A percentile compares a stretch with the other conserved stretches of the same genome.
phyloP scores from a whole-genome alignment of 2,329 filamentous ascomycete genomes.

The Magnaporthiopsis poae region DNA sequence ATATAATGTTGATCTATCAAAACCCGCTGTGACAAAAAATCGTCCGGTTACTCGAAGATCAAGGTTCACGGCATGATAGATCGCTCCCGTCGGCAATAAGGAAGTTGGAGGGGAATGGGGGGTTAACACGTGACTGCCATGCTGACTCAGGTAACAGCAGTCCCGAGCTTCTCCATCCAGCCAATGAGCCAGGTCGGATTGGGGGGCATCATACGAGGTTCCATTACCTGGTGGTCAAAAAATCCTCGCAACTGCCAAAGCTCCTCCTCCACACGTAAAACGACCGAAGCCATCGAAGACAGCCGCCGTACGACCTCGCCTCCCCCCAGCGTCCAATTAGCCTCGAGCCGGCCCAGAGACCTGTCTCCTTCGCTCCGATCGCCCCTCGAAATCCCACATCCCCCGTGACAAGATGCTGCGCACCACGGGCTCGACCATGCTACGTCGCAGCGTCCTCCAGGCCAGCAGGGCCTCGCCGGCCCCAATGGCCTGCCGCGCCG shows the following conservation, averaged over 20 bases:
- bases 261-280: not conserved
- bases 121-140: slow-evolving; percentile 4
- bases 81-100: not conserved
- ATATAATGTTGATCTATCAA: not conserved
- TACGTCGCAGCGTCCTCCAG: slow-evolving; percentile 37
- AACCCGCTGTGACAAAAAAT: not conserved
- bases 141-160: slow-evolving; percentile 3
- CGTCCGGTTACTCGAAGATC: not conserved
- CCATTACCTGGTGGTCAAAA: slow-evolving; percentile 1
- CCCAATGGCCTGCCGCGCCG: slow-evolving; percentile 37
- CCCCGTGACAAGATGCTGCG: slow-evolving; percentile 39
- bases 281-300: not conserved
- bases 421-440: slow-evolving; percentile 41
- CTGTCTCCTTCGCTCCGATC: slow-evolving; percentile 11
- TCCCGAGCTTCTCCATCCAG: slow-evolving; percentile 5
- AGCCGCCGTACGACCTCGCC: slow-evolving; percentile 1
- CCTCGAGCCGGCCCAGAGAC: slow-evolving; percentile 17
- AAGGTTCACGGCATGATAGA: not conserved
- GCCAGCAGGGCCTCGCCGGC: slow-evolving; percentile 27
- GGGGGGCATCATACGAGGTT: slow-evolving; percentile 9
- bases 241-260: slow-evolving; percentile 6
- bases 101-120: not conserved
- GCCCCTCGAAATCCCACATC: slow-evolving; percentile 4
- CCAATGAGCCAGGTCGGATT: slow-evolving; percentile 6
- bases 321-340: slow-evolving; percentile 13